Percentiles rank a stretch among this genome's conserved stretches.
These are phyloP conservation scores for Croton setiger DNA, from an alignment of 441 rosid genomes.

Conservation along the genomic window DNA sequence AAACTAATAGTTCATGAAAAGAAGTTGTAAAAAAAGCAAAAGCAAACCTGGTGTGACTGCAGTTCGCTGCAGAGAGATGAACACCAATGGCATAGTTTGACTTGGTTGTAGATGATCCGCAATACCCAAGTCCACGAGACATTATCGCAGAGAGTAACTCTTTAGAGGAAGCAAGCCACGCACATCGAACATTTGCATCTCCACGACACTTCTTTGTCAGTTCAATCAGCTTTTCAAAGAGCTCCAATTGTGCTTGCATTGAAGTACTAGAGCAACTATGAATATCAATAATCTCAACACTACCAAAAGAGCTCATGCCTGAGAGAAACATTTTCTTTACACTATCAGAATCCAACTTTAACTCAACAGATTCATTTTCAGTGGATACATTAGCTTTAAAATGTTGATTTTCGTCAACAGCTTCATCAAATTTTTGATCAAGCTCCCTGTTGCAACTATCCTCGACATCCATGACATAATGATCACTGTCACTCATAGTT, in stretches of 20 bases:
- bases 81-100: conserved; percentile 69
- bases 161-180: conserved; percentile 87
- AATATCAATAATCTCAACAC: conserved; percentile 44
- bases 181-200: conserved; percentile 70
- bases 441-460: conserved; percentile 43
- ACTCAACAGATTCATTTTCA: conserved; percentile 19
- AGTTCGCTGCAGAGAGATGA: conserved; percentile 66
- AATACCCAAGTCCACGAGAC: conserved; percentile 67
- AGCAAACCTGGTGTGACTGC: conserved; percentile 57
- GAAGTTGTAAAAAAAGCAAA: conserved; percentile 1
- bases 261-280: conserved; percentile 42
- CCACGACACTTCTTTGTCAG: conserved; percentile 66
- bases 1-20: background rate
- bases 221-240: conserved; percentile 77
- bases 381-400: conserved; percentile 8
- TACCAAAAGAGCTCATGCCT: conserved; percentile 44
- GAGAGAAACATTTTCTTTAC: conserved; percentile 49
- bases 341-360: conserved; percentile 37
- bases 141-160: conserved; percentile 37
- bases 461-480: conserved; percentile 33
- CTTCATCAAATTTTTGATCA: conserved; percentile 43
- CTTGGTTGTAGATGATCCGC: conserved; percentile 48
- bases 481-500: conserved; percentile 27
- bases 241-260: conserved; percentile 52
- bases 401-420: conserved; percentile 30